phyloP scores from a whole-genome alignment of 2,329 filamentous ascomycete genomes.

The Rutstroemia sydowiana region DNA sequence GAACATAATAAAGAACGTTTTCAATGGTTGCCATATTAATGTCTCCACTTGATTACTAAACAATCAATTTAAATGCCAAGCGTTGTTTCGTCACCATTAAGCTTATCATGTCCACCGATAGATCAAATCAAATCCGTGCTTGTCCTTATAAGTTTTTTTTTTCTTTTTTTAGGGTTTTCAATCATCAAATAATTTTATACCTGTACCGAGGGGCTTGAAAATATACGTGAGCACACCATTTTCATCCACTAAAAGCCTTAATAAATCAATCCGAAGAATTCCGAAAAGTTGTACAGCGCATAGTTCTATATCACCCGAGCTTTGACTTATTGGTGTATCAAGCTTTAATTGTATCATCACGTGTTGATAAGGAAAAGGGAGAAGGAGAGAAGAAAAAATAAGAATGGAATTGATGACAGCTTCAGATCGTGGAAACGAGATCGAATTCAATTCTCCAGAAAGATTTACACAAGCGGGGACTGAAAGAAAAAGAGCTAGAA shows the following conservation, averaged over 20 bases:
- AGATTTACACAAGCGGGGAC: slow-evolving; percentile 7
- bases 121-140: too few species aligned
- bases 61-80: not conserved
- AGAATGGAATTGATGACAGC: slow-evolving; percentile 1
- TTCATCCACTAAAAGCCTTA: not conserved
- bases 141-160: too few species aligned
- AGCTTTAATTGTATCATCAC: too few species aligned
- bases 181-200: not conserved
- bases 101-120: not conserved
- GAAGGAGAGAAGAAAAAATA: not conserved
- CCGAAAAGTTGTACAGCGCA: not conserved
- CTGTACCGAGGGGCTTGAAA: not conserved
- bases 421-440: too few species aligned
- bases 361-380: slow-evolving; percentile 6
- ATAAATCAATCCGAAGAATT: not conserved
- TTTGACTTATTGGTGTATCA: not conserved
- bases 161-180: too few species aligned
- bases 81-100: not conserved
- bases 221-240: not conserved
- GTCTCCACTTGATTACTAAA: not conserved
- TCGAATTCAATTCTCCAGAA: slow-evolving; percentile 9
- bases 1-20: too few species aligned
- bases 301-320: not conserved
- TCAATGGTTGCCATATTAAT: not conserved
- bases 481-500: slow-evolving; percentile 2